These are phyloP conservation scores for Botryotinia narcissicola DNA, from an alignment of 2,329 filamentous ascomycete genomes.

Conservation along the genomic window DNA sequence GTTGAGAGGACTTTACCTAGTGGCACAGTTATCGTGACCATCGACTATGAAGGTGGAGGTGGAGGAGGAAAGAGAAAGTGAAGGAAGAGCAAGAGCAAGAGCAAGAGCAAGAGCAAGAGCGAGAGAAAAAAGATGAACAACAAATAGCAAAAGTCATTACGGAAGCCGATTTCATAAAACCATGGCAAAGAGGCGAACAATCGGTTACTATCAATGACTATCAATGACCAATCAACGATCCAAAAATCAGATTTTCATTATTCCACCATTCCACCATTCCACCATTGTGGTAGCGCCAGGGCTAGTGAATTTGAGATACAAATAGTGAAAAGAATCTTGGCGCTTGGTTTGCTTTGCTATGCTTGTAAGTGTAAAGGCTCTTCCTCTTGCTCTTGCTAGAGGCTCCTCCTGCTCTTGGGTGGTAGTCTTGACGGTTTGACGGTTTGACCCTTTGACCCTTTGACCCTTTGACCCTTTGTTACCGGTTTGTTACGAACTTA, in stretches of 20 bases:
- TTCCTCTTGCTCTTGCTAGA: too few relatives aligned
- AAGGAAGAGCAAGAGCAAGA: background rate
- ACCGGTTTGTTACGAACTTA: too few relatives aligned
- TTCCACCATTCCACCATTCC: slow-evolving; percentile 10
- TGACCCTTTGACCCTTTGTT: too few relatives aligned
- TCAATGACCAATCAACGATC: background rate
- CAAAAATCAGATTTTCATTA: background rate
- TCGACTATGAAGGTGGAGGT: background rate
- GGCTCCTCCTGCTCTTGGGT: too few relatives aligned
- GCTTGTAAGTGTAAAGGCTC: too few relatives aligned
- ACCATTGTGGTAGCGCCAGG: slow-evolving; percentile 2
- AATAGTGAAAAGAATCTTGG: background rate
- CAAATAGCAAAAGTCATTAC: background rate
- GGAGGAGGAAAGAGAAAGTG: background rate
- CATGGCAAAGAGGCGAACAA: background rate
- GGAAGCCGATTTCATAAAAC: background rate
- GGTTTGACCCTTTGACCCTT: too few relatives aligned
- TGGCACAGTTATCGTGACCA: background rate
- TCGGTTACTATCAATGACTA: background rate
- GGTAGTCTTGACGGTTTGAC: too few relatives aligned
- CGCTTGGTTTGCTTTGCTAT: too few relatives aligned
- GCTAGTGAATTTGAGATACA: background rate
- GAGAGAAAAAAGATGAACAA: background rate
- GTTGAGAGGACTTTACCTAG: too few relatives aligned
- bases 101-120: too few relatives aligned